Evolutionary conservation across 2,329 filamentous ascomycete species (phyloP).

Genomic region (Ophiocordyceps polyrhachis-furcata): DNA sequence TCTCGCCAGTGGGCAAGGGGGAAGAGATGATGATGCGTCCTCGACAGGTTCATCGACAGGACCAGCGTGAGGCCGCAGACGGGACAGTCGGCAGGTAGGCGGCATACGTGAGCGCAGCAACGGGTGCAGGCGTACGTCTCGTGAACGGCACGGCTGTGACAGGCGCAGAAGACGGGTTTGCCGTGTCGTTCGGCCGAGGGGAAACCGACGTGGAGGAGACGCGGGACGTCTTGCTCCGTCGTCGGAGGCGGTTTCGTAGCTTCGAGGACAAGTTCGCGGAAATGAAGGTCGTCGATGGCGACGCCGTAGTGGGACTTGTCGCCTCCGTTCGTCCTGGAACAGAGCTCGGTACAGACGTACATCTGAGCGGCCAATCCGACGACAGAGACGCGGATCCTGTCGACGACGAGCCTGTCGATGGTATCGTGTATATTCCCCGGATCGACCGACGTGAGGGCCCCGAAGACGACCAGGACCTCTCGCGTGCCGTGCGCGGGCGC

Average conservation of each 20-base stretch:
- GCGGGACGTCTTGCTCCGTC: conserved; percentile 40
- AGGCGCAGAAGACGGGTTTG: conserved; percentile 65
- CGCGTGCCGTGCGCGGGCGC: conserved; percentile 84
- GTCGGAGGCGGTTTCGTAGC: conserved; percentile 81
- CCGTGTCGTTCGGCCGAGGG: conserved; percentile 57
- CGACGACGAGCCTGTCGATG: conserved; percentile 56
- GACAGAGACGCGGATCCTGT: conserved; percentile 73
- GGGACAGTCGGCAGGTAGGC: conserved; percentile 76
- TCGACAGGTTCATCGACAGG: conserved; percentile 76
- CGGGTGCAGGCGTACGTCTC: conserved; percentile 86
- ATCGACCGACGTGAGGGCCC: conserved; percentile 75
- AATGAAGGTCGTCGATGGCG: conserved; percentile 59
- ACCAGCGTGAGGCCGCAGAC: conserved; percentile 84
- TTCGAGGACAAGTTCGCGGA: conserved; percentile 72
- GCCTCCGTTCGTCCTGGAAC: conserved; percentile 68
- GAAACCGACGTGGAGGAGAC: conserved; percentile 93
- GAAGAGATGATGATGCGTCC: conserved; percentile 88
- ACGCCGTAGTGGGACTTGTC: conserved; percentile 63
- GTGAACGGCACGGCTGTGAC: conserved; percentile 63
- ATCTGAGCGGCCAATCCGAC: conserved; percentile 85
- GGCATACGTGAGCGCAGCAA: conserved; percentile 77
- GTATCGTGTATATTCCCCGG: conserved; percentile 92
- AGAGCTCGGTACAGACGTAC: conserved; percentile 80
- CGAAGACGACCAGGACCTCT: conserved; percentile 82
- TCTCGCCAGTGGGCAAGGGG: conserved; percentile 80